Conservation (phyloP, 176 grass and related monocot species). For the Oryza brachyantha region DNA sequence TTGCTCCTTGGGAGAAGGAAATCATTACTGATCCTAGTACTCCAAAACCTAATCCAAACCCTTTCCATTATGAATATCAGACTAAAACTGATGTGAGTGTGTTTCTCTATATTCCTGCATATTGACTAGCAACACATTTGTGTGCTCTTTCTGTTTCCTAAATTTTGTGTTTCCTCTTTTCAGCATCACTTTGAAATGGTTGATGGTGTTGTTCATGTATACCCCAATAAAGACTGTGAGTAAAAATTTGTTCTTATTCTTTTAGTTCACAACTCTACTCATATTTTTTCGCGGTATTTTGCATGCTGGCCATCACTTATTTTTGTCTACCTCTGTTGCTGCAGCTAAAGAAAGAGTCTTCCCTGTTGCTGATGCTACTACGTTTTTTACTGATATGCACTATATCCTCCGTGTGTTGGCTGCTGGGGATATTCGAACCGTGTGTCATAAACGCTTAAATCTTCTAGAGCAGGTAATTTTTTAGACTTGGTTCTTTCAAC, state of each 20-base stretch:
- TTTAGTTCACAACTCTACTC: conserved; percentile 12
- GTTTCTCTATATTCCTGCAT: conserved; percentile 7
- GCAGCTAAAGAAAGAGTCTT: conserved; percentile 78
- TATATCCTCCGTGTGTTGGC: conserved; percentile 85
- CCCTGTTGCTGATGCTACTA: conserved; percentile 85
- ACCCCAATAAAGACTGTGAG: conserved; percentile 78
- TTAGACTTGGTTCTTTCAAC: background rate
- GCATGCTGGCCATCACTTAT: background rate
- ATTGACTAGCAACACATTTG: background rate
- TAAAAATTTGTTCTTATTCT: conserved; percentile 1
- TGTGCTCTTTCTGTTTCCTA: conserved; percentile 5
- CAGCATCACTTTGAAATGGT: conserved; percentile 92
- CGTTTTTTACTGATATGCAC: conserved; percentile 97
- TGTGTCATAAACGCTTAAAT: conserved; percentile 82
- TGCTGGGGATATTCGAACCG: conserved; percentile 85
- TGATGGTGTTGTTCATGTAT: conserved; percentile 93
- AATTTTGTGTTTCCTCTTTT: conserved; percentile 24
- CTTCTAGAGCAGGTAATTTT: conserved; percentile 84
- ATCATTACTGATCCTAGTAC: conserved; percentile 95
- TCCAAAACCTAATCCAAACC: conserved; percentile 82
- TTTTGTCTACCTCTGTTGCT: conserved; percentile 24
- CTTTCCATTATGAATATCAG: conserved; percentile 70
- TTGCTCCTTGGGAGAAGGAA: conserved; percentile 95
- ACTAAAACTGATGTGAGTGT: conserved; percentile 68
- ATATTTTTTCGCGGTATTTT: conserved; percentile 1